phyloP scores from a whole-genome alignment of 2,329 filamentous ascomycete genomes.

The Penicillium vulpinum region DNA sequence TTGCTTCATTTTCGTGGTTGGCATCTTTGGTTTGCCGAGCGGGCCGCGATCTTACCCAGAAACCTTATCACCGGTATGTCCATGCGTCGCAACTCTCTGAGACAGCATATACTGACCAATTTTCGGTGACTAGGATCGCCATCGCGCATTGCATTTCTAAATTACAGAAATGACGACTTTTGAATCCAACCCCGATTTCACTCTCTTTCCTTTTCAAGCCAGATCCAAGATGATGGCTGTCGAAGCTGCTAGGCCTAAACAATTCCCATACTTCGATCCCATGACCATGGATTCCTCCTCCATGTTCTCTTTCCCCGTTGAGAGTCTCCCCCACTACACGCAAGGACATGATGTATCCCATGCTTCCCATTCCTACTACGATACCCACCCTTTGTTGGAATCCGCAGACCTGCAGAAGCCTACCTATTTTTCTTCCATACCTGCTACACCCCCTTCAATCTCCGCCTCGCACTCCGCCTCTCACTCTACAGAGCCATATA shows the following conservation, averaged over 20 bases:
- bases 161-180: conserved; percentile 12
- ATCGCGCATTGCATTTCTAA: neutral
- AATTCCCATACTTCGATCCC: conserved; percentile 30
- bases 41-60: conserved; percentile 22
- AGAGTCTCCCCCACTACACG: conserved; percentile 24
- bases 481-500: conserved; percentile 43
- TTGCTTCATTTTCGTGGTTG: conserved; percentile 19
- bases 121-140: neutral
- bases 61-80: conserved; percentile 25
- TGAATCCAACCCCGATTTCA: conserved; percentile 13
- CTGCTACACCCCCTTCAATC: conserved; percentile 36
- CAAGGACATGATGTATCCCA: conserved; percentile 24
- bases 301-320: conserved; percentile 33
- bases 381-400: conserved; percentile 30
- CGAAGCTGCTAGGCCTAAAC: conserved; percentile 32
- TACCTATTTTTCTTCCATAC: conserved; percentile 30
- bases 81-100: neutral
- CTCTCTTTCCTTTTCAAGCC: conserved; percentile 11
- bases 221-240: conserved; percentile 35
- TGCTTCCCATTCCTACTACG: conserved; percentile 31
- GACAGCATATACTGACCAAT: neutral
- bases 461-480: conserved; percentile 32
- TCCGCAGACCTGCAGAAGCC: conserved; percentile 28
- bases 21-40: conserved; percentile 22
- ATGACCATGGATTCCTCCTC: conserved; percentile 37